These are phyloP conservation scores for Colletotrichum tropicicola DNA, from an alignment of 2,329 filamentous ascomycete genomes.

Conservation along the genomic window DNA sequence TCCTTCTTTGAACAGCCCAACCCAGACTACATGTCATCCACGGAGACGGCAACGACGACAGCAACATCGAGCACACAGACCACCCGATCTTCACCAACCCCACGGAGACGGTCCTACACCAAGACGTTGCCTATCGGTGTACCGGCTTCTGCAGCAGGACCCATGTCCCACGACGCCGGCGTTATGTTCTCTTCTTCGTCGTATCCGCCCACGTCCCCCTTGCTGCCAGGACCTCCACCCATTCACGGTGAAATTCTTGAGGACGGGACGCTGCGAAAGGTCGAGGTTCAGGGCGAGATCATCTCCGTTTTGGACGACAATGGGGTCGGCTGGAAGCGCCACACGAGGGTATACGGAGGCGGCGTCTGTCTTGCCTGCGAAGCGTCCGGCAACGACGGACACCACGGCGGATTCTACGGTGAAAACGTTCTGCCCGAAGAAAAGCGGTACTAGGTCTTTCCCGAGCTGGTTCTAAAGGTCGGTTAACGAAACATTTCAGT, in stretches of 20 bases:
- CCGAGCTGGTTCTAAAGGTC: too few species aligned
- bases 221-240: constrained; percentile 58
- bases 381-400: constrained; percentile 53
- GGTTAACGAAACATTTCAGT: too few species aligned
- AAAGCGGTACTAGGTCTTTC: constrained; percentile 54
- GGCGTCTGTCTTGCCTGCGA: constrained; percentile 65
- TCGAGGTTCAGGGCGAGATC: constrained; percentile 59
- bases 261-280: constrained; percentile 40
- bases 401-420: constrained; percentile 61
- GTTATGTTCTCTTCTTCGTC: constrained; percentile 56
- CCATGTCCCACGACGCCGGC: constrained; percentile 26
- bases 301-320: constrained; percentile 57
- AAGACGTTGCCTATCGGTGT: constrained; percentile 48
- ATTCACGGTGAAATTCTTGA: constrained; percentile 37
- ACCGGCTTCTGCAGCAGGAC: constrained; percentile 33
- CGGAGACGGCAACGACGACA: constrained; percentile 35
- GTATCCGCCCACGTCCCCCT: constrained; percentile 57
- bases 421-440: constrained; percentile 62
- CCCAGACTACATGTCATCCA: constrained; percentile 56
- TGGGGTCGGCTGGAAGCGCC: constrained; percentile 63
- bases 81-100: constrained; percentile 39
- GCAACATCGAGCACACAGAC: constrained; percentile 33
- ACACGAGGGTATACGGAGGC: constrained; percentile 68
- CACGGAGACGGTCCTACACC: constrained; percentile 53
- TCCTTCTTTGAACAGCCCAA: constrained; percentile 59